Conservation (phyloP, 768 basidiomycete species). For the Russula sp. region DNA sequence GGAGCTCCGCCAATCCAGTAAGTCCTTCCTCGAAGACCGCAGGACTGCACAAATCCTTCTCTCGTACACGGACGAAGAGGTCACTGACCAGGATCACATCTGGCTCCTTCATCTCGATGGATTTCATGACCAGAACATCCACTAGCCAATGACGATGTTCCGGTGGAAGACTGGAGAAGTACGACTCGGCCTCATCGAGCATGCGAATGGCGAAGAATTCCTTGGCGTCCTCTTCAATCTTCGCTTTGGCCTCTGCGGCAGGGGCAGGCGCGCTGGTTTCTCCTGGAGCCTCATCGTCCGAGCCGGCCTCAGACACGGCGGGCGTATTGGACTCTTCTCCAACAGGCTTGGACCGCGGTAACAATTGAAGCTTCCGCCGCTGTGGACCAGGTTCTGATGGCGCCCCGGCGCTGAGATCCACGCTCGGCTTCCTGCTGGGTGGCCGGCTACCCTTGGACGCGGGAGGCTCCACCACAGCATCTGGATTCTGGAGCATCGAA, state of each 20-base stretch:
- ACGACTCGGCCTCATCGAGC: conserved; percentile 80
- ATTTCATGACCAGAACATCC: conserved; percentile 63
- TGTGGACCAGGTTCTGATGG: conserved; percentile 43
- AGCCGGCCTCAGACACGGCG: conserved; percentile 42
- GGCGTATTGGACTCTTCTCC: conserved; percentile 37
- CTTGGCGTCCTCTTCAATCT: conserved; percentile 74
- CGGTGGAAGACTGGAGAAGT: conserved; percentile 68
- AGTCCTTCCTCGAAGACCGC: conserved; percentile 73
- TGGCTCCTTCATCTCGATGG: conserved; percentile 74
- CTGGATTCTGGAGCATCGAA: conserved; percentile 65
- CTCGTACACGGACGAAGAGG: conserved; percentile 57
- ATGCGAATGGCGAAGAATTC: conserved; percentile 84
- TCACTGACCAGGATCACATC: conserved; percentile 73
- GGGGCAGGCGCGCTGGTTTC: conserved; percentile 23
- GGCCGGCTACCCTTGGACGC: conserved; percentile 43
- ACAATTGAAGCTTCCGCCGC: conserved; percentile 65
- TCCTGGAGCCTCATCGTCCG: conserved; percentile 40
- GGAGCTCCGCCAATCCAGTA: conserved; percentile 54
- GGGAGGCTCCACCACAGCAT: conserved; percentile 44
- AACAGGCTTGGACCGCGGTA: conserved; percentile 72
- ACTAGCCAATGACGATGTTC: conserved; percentile 60
- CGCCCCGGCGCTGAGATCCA: conserved; percentile 41
- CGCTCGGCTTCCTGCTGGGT: conserved; percentile 43
- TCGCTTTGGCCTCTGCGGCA: conserved; percentile 54
- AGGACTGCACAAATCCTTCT: conserved; percentile 51